Conservation (phyloP, 202 grass and related monocot species). For the Schoenoplectus tabernaemontani region DNA sequence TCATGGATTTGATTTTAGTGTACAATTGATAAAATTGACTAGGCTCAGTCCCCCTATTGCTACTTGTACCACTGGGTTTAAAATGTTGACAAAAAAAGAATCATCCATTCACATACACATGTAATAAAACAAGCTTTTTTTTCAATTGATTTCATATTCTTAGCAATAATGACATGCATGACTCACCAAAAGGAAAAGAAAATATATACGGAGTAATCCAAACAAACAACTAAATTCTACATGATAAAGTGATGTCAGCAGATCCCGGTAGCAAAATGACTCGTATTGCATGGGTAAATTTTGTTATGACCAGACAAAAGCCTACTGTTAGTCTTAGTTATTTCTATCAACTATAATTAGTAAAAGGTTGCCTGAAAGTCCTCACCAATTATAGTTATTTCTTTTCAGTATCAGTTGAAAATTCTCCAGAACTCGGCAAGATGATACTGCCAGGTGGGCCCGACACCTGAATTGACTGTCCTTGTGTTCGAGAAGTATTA, state of each 20-base stretch:
- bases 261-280: not conserved
- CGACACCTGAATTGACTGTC: constrained; percentile 27
- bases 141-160: not conserved
- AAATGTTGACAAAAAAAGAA: not conserved
- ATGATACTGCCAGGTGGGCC: constrained; percentile 29
- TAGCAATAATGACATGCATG: not conserved
- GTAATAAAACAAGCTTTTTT: not conserved
- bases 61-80: not conserved
- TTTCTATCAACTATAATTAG: not conserved
- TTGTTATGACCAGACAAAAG: not conserved
- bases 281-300: not conserved
- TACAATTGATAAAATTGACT: not conserved
- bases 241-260: not conserved
- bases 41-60: not conserved
- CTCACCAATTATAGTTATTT: constrained; percentile 15
- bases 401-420: constrained; percentile 11
- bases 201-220: not conserved
- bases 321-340: not conserved
- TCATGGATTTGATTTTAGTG: not conserved
- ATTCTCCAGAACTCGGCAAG: constrained; percentile 27
- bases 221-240: not conserved
- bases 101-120: not conserved
- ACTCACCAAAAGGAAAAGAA: not conserved
- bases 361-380: not conserved
- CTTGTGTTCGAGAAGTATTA: constrained; percentile 43